Evolutionary conservation across 164 flowering plant genomes (phyloP).

Genomic region (Sextonia rubra): DNA sequence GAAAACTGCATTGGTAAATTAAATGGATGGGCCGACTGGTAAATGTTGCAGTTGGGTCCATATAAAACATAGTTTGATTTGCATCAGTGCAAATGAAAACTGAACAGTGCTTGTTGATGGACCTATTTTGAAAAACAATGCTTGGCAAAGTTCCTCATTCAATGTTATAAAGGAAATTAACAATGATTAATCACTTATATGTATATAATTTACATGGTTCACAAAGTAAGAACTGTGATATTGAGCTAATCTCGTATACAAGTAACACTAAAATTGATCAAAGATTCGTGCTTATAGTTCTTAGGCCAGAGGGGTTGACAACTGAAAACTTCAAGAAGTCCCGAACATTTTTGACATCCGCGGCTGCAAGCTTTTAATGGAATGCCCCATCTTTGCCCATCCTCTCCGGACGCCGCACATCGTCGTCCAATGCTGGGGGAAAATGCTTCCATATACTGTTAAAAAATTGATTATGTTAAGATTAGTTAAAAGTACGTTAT

Average conservation of each 20-base stretch:
- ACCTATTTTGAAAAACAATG: no score
- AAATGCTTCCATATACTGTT: slow-evolving; percentile 81
- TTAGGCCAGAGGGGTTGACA: slow-evolving; percentile 35
- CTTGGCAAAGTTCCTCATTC: no score
- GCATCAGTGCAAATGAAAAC: no score
- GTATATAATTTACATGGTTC: no score
- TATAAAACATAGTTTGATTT: no score
- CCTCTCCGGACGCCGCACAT: slow-evolving; percentile 82
- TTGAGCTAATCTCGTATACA: neutral
- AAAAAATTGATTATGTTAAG: neutral
- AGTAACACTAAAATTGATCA: neutral
- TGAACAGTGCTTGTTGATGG: no score
- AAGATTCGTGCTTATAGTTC: slow-evolving; percentile 30
- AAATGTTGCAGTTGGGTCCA: no score
- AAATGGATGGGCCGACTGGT: no score
- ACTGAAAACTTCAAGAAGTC: slow-evolving; percentile 54
- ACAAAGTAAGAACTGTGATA: neutral
- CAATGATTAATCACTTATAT: no score
- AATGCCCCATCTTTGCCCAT: slow-evolving; percentile 83
- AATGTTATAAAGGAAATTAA: no score
- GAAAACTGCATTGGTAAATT: no score
- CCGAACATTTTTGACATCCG: slow-evolving; percentile 50
- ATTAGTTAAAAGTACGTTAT: no score
- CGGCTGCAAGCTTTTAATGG: slow-evolving; percentile 40
- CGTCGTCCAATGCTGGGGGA: slow-evolving; percentile 65